Evolutionary conservation across 164 flowering plant genomes (phyloP).

Genomic region (Paratinospora sagittata): DNA sequence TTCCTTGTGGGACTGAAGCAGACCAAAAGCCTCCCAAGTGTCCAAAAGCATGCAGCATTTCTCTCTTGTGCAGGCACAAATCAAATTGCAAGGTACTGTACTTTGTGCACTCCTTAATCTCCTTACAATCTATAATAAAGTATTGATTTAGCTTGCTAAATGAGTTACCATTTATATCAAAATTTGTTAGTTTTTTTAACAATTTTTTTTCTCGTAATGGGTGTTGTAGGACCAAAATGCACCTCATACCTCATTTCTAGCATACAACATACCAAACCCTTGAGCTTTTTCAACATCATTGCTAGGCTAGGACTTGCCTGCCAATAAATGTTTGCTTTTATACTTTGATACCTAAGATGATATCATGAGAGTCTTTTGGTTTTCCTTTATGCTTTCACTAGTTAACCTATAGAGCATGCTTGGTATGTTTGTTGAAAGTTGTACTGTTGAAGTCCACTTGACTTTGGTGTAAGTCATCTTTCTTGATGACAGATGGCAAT

Average conservation of each 20-base stretch:
- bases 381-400: not conserved
- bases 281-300: not conserved
- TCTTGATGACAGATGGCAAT: not conserved
- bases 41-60: constrained; percentile 51
- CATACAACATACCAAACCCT: not conserved
- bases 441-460: not conserved
- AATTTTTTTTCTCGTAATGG: not conserved
- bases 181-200: not conserved
- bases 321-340: too few relatives aligned
- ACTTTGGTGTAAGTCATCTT: not conserved
- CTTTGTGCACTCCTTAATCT: constrained; percentile 7
- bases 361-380: not conserved
- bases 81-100: constrained; percentile 54
- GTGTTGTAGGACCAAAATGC: not conserved
- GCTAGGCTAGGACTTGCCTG: too few relatives aligned
- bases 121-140: not conserved
- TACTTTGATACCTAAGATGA: too few relatives aligned
- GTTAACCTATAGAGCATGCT: not conserved
- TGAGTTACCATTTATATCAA: not conserved
- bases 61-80: constrained; percentile 74
- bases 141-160: not conserved
- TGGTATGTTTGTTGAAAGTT: constrained; percentile 2
- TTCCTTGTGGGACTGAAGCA: constrained; percentile 91
- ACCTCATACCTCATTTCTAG: not conserved
- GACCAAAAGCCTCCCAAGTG: constrained; percentile 91